Evolutionary conservation across 768 basidiomycete genomes (phyloP).

Genomic region (Trametes cubensis): DNA sequence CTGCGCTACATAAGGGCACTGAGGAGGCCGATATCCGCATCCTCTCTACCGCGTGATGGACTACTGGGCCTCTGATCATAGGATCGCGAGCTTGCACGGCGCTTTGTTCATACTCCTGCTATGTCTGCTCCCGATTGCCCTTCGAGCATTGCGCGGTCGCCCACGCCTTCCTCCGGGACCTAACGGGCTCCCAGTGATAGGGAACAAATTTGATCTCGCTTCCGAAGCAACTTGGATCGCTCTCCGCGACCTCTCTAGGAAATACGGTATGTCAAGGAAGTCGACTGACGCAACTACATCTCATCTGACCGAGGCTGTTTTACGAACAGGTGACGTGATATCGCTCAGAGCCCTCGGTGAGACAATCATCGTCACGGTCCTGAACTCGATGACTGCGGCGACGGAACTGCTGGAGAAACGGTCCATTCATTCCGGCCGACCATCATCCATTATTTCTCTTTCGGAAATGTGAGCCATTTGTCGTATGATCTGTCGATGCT

Average conservation of each 20-base stretch:
- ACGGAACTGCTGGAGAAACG: constrained; percentile 33
- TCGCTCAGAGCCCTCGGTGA: neutral
- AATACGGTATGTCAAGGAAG: neutral
- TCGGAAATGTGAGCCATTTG: neutral
- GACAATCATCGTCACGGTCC: neutral
- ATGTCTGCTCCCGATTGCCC: too few relatives aligned
- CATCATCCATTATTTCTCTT: neutral
- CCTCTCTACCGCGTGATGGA: too few relatives aligned
- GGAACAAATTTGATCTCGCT: neutral
- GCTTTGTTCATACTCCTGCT: too few relatives aligned
- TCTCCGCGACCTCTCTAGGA: neutral
- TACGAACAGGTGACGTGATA: neutral
- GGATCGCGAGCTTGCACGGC: too few relatives aligned
- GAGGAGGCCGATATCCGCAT: too few relatives aligned
- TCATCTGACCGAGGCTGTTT: too few relatives aligned
- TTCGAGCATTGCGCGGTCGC: too few relatives aligned
- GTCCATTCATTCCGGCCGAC: constrained; percentile 28
- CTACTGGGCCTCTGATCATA: too few relatives aligned
- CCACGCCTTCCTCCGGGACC: neutral
- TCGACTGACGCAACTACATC: neutral
- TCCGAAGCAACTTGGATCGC: neutral
- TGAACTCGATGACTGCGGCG: constrained; percentile 15
- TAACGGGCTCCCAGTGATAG: neutral
- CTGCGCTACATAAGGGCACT: too few relatives aligned
- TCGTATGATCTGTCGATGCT: too few relatives aligned